A percentile compares a stretch with the other conserved stretches of the same genome.
These are phyloP conservation scores for Thecamonas trahens DNA, from an alignment of 78 protist species.

Conservation along the genomic window DNA sequence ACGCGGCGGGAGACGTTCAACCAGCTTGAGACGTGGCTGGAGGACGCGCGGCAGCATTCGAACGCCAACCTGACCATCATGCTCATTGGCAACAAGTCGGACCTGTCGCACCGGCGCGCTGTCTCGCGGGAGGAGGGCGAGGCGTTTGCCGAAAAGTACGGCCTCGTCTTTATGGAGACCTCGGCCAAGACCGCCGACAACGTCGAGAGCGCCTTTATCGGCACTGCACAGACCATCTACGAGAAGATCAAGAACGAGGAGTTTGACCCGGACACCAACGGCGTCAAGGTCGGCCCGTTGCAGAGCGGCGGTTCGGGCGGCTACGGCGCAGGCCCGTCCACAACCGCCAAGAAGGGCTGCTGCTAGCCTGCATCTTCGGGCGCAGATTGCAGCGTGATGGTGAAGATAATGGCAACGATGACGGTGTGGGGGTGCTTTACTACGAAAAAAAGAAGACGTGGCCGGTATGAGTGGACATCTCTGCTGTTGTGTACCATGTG, in stretches of 20 bases:
- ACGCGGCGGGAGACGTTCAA: constrained; percentile 91
- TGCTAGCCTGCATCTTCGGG: too few species aligned
- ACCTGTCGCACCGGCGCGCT: constrained; percentile 71
- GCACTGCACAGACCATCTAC: constrained; percentile 67
- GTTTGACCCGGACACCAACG: constrained; percentile 37
- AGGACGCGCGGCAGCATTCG: constrained; percentile 77
- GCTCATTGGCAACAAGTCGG: constrained; percentile 94
- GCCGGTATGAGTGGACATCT: too few species aligned
- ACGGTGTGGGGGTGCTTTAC: too few species aligned
- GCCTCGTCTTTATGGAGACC: constrained; percentile 91
- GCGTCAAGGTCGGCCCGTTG: constrained; percentile 52
- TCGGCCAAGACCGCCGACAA: constrained; percentile 93
- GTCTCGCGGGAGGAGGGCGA: constrained; percentile 92
- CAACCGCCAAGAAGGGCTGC: too few species aligned
- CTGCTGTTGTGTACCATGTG: too few species aligned
- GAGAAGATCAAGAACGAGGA: constrained; percentile 64
- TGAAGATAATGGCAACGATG: too few species aligned
- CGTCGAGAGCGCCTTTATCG: constrained; percentile 73
- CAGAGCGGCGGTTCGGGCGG: too few species aligned
- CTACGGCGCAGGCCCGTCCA: too few species aligned
- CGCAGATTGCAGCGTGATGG: too few species aligned
- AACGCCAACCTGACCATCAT: constrained; percentile 82
- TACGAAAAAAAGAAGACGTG: too few species aligned
- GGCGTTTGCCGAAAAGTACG: constrained; percentile 84
- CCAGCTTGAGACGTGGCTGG: constrained; percentile 83